These are phyloP conservation scores for Oehlia diaphana DNA, from an alignment of 192 early-diverging fungal genomes.

Conservation along the genomic window DNA sequence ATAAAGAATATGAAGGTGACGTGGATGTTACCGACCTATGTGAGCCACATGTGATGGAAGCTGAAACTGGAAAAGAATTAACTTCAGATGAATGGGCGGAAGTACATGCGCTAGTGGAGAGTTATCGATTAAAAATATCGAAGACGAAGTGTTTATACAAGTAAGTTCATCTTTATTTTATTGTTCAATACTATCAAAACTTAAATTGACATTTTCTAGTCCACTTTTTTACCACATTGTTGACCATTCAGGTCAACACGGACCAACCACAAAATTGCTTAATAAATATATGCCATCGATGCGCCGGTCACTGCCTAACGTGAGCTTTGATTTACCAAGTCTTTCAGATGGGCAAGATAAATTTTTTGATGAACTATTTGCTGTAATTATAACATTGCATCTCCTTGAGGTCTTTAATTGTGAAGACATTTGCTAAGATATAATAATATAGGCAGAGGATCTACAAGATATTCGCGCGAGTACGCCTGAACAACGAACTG, in stretches of 20 bases:
- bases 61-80: too few relatives aligned
- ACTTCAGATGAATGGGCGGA: too few relatives aligned
- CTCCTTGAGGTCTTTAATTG: background rate
- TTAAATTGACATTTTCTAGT: too few relatives aligned
- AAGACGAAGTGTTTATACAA: too few relatives aligned
- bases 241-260: conserved; percentile 29
- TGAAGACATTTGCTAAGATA: background rate
- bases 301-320: conserved; percentile 13
- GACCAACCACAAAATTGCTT: conserved; percentile 23
- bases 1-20: too few relatives aligned
- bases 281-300: background rate
- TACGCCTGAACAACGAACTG: conserved; percentile 1
- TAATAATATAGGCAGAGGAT: conserved; percentile 22
- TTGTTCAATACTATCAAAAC: too few relatives aligned
- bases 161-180: too few relatives aligned
- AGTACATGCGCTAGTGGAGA: too few relatives aligned
- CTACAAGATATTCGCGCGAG: conserved; percentile 19
- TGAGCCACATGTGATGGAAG: too few relatives aligned
- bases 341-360: conserved; percentile 1
- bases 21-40: too few relatives aligned
- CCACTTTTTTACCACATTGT: conserved; percentile 26
- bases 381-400: conserved; percentile 25
- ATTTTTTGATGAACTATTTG: conserved; percentile 24
- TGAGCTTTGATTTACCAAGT: conserved; percentile 14
- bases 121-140: too few relatives aligned